Evolutionary conservation across 106 monocot genomes (phyloP), one percentile per base, ranked within the genome.

Genomic region (Chionographis japonica): DNA sequence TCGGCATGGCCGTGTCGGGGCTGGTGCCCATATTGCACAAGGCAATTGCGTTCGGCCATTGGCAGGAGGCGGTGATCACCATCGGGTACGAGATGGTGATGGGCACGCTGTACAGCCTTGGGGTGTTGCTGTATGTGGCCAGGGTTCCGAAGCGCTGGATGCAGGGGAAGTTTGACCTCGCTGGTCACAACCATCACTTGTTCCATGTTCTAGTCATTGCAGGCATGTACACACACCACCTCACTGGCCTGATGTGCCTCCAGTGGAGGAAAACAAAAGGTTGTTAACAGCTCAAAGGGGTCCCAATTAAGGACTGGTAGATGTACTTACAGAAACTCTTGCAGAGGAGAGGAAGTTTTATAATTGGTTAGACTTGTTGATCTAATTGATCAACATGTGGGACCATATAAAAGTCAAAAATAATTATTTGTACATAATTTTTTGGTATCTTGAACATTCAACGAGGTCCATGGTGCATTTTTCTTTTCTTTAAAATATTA

Each of bases 131-230:
- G 12, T 93, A 93, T 54, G 80, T 70, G 1, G 20, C 83, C 8
- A 72, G 89, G 59, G 73, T 86, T 11, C 93, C 89, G 36, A 86
- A 93, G 79, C 42, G 93, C 61, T 93, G 89, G 93, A 63, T 81
- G 70, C 89, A 86, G 0, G 93, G 93, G 20, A 81, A 50, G 50
- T 89, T n/a, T n/a, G 81, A 78, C 60, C 37, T 78, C 6, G 50
- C 43, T 4, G 78, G 78, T 12, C 78, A 78, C 50, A 78, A 72
- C 52, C 71, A 72, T 36, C 78, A 71, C 57, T 18, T 66, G 60
- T 78, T 78, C 54, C 78, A 78, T 42, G 78, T 78, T 16, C 66
- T 78, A 8, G 78, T 78, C 60, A 57, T 78, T 14, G 76, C 81
- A 54, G 81, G 72, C 7, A 72, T 76, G 38, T 76, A 76, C 58